Base-by-base conservation (phyloP, 2,329 filamentous ascomycete species). In the Pseudogymnoascus verrucosus region DNA sequence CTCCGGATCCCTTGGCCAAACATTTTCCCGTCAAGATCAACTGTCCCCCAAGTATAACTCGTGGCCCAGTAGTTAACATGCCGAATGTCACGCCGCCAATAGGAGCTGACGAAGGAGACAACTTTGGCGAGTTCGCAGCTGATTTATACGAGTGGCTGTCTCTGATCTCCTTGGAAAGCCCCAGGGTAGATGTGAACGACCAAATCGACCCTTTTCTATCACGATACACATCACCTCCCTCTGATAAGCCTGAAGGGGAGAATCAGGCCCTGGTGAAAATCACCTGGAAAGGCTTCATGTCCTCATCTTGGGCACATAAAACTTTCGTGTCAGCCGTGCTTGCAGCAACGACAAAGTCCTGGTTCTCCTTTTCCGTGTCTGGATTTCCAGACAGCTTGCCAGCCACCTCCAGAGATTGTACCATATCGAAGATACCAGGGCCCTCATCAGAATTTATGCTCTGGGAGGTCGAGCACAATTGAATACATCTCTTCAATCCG, bases 131-230 rank as follows among this genome's bases (percentile, higher is more conserved):
- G 21, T 81, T 81, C 65, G 82, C 84, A 1, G 79, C 82, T 0
- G 85, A 87, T 16, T 71, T 88, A 11, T 86, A 92, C 67, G 90
- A 95, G 75, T 95, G 89, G 87, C 71, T 93, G 0, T 86, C 86
- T 2, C 75, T 96, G n/a, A 72, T 88, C 4, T 80, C 82, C 10
- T 78, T 92, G 0, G 76, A 79, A 8, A 91, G 89, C 63, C 84
- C 87, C n/a, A 80, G 89, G 23, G 72, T 93, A 16, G 69, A 74
- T 10, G 72, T 75, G 3, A 72, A 71, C 8, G 89, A 93, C 73
- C 72, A 71, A 4, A 81, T 91, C 34, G 88, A 93, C 73, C 77
- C 84, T 0, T 90, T 88, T 70, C 76, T 95, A 2, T 89, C 85
- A 26, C 82, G 86, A 21, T 93, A 93, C 72, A 74, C 77, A 10